Base-by-base conservation (phyloP, 768 basidiomycete species). In the Trametes coccinea region DNA sequence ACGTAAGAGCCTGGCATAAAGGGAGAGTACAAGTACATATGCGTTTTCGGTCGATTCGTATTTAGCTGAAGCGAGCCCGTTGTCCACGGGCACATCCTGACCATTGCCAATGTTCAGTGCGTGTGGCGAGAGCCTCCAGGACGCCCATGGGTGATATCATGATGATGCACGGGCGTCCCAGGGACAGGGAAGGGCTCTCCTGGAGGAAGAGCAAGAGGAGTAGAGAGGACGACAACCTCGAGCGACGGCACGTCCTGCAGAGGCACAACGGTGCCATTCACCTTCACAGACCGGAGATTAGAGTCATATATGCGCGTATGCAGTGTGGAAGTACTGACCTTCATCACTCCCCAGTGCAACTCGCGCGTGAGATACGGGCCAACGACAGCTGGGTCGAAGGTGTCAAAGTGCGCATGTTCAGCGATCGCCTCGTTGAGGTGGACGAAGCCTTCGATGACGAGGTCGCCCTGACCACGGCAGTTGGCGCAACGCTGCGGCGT, bases 401-500 rank as follows among this genome's bases (percentile, higher is more conserved):
- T 56, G 17, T 13, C 16, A 29, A 59, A 17, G 30, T 31, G 33
- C 16, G 39, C 48, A 13, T 50, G 48, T 46, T 58, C 53, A 33
- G 44, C 53, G 31, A 63, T 49, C 2, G 51, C 54, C 48, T 65
- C 64, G 39, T 60, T 63, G 52, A 68, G 64, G 29, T 63, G 61
- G 33, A 68, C 64, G 57, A 68, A 68, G 43, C 67, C 64, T 43
- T 68, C 64, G 39, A 60, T 55, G 37, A 63, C 53, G 16, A 56
- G 13, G 45, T 61, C 53, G 10, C 34, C 52, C 11, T 64, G 59
- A 27, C 50, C n/a, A 29, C 60, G 61, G 67, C 79, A 81, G 62
- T 81, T 81, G 17, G 70, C 75, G 62, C 82, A 82, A 8, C 70
- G 70, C 6, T 70, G 73, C 17, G 70, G 53, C 37, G 55, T 34